Conservation (phyloP, 73 alveolate genomes). For the Blepharisma japonicum region DNA sequence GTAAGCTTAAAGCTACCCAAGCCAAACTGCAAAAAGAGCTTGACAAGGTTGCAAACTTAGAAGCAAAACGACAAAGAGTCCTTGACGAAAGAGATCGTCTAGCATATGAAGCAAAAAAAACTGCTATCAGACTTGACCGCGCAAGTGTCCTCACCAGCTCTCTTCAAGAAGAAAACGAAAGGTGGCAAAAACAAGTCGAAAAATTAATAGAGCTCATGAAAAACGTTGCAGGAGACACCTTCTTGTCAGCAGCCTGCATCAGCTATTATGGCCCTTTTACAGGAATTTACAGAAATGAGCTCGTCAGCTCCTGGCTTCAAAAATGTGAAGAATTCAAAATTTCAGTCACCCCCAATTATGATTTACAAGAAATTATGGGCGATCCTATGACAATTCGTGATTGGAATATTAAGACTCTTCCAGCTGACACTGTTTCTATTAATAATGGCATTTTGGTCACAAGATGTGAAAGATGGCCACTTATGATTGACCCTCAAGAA, state of each 20-base stretch:
- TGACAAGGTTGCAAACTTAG: slow-evolving; percentile 75
- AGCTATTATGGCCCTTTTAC: slow-evolving; percentile 99
- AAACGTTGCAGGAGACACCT: slow-evolving; percentile 90
- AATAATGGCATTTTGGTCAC: slow-evolving; percentile 97
- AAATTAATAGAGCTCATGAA: slow-evolving; percentile 72
- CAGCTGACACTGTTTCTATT: slow-evolving; percentile 95
- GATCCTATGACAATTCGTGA: slow-evolving; percentile 95
- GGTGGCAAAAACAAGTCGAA: slow-evolving; percentile 75
- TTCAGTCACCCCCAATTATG: slow-evolving; percentile 66
- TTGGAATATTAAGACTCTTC: slow-evolving; percentile 93
- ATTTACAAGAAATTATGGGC: slow-evolving; percentile 86
- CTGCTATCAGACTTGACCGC: slow-evolving; percentile 86
- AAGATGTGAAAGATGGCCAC: slow-evolving; percentile 97
- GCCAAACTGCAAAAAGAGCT: slow-evolving; percentile 74
- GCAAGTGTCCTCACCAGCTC: slow-evolving; percentile 85
- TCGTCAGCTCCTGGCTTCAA: slow-evolving; percentile 73
- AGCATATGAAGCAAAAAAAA: slow-evolving; percentile 86
- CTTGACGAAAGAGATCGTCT: slow-evolving; percentile 81
- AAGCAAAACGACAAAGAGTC: slow-evolving; percentile 82
- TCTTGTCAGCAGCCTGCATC: slow-evolving; percentile 95
- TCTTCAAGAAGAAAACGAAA: slow-evolving; percentile 83
- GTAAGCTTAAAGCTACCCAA: slow-evolving; percentile 69
- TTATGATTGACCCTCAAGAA: slow-evolving; percentile 99
- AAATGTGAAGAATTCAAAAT: slow-evolving; percentile 45
- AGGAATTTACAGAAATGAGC: slow-evolving; percentile 77